Evolutionary conservation across 108 stramenopile species (phyloP).

Genomic region (Mayamaea pseudoterrestris): DNA sequence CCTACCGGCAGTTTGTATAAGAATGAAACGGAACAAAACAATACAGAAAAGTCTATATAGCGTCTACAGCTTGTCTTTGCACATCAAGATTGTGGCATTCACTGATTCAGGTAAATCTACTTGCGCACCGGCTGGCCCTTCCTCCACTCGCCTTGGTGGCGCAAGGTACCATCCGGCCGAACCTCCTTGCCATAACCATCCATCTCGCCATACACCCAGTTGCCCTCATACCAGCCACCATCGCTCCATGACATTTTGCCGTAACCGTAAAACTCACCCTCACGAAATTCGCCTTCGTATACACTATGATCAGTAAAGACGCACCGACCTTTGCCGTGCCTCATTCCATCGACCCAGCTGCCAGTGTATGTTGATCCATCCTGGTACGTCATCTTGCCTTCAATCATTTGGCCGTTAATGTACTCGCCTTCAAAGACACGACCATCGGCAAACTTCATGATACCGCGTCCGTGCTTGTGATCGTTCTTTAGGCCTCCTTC

Average conservation of each 20-base stretch:
- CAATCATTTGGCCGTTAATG: constrained; percentile 36
- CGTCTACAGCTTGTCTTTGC: no score
- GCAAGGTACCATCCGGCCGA: constrained; percentile 25
- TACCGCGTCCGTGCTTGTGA: constrained; percentile 30
- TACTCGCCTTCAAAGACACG: constrained; percentile 38
- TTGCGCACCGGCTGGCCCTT: constrained; percentile 32
- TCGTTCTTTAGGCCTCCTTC: constrained; percentile 45
- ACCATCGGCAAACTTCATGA: constrained; percentile 39
- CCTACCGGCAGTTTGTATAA: no score
- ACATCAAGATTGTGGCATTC: no score
- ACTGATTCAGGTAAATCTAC: no score
- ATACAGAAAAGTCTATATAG: no score
- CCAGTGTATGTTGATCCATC: constrained; percentile 30
- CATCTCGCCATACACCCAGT: constrained; percentile 51
- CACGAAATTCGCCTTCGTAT: constrained; percentile 40
- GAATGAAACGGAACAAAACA: no score
- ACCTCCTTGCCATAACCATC: constrained; percentile 36
- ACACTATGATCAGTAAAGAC: constrained; percentile 33
- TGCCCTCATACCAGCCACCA: constrained; percentile 43
- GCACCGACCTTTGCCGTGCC: constrained; percentile 32
- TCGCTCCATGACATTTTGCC: constrained; percentile 45
- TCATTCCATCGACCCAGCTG: constrained; percentile 37
- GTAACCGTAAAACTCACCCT: constrained; percentile 37
- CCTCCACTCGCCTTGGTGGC: constrained; percentile 42
- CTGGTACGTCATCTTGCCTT: constrained; percentile 43